phyloP scores from a whole-genome alignment of 495 filamentous ascomycete species.

The Penicillium verhagenii region DNA sequence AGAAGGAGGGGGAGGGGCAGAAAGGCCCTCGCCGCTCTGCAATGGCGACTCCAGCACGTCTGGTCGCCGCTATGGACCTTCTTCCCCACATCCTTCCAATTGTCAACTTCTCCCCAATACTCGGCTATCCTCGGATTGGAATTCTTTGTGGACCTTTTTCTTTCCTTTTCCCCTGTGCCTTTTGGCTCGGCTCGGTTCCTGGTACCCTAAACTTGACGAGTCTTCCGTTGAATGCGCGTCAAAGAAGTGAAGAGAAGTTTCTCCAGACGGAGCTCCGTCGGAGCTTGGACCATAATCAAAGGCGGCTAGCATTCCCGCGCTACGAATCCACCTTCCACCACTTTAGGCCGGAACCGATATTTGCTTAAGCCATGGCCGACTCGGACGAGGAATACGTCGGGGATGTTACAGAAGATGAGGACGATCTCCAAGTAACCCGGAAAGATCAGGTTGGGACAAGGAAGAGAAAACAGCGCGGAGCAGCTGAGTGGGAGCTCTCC shows the following conservation, averaged over 20 bases:
- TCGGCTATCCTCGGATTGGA: conserved; percentile 28
- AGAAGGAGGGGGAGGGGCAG: conserved; percentile 28
- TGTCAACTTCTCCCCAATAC: conserved; percentile 4
- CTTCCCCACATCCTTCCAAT: conserved; percentile 40
- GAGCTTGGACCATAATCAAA: conserved; percentile 65
- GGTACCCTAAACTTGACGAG: background rate
- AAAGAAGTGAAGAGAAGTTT: conserved; percentile 8
- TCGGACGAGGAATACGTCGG: conserved; percentile 85
- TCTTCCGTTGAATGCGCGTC: background rate
- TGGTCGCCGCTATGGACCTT: conserved; percentile 35
- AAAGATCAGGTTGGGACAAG: conserved; percentile 37
- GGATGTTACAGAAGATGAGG: conserved; percentile 78
- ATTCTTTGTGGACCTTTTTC: background rate
- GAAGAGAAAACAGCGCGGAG: conserved; percentile 55
- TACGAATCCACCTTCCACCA: conserved; percentile 12
- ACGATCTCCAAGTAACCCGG: conserved; percentile 59
- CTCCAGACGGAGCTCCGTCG: conserved; percentile 31
- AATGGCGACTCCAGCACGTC: conserved; percentile 28
- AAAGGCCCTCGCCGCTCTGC: conserved; percentile 18
- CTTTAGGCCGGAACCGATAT: background rate
- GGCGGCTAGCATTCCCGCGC: conserved; percentile 53
- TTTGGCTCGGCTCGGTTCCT: too few relatives aligned
- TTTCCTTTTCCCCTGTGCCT: background rate
- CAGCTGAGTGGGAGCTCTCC: conserved; percentile 56
- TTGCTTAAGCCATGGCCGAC: conserved; percentile 36